These are phyloP conservation scores for Agaricus subrufescens DNA, from an alignment of 768 basidiomycete genomes.

Conservation along the genomic window DNA sequence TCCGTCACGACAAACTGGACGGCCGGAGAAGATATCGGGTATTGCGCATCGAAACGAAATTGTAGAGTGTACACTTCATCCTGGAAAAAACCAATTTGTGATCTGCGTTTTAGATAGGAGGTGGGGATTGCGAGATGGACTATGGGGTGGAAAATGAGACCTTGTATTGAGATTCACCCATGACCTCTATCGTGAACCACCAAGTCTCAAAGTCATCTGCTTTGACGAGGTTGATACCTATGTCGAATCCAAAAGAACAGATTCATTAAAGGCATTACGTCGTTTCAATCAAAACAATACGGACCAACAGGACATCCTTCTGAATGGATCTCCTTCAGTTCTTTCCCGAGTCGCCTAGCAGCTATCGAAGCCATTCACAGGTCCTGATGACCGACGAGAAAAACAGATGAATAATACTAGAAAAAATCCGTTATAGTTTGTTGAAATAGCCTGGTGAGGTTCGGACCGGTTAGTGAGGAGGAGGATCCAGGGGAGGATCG, in stretches of 20 bases:
- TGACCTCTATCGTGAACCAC: conserved; percentile 75
- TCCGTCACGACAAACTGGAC: conserved; percentile 79
- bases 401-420: background rate
- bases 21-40: conserved; percentile 85
- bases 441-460: too few relatives aligned
- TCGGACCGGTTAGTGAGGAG: too few relatives aligned
- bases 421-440: too few relatives aligned
- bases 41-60: conserved; percentile 77
- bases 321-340: conserved; percentile 61
- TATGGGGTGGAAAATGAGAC: conserved; percentile 27
- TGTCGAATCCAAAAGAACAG: background rate
- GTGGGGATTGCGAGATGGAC: background rate
- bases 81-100: conserved; percentile 28
- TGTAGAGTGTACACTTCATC: conserved; percentile 73
- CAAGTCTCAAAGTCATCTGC: conserved; percentile 79
- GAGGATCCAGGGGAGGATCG: too few relatives aligned
- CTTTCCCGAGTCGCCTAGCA: conserved; percentile 62
- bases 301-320: conserved; percentile 66
- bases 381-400: conserved; percentile 1
- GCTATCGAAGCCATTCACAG: conserved; percentile 56
- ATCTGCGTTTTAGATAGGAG: background rate
- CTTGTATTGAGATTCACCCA: conserved; percentile 79
- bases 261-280: too few relatives aligned
- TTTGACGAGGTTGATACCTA: conserved; percentile 69
- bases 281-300: conserved; percentile 8